phyloP scores from a whole-genome alignment of 1,284 basidiomycete genomes.

The Cutaneotrichosporon dermatis region DNA sequence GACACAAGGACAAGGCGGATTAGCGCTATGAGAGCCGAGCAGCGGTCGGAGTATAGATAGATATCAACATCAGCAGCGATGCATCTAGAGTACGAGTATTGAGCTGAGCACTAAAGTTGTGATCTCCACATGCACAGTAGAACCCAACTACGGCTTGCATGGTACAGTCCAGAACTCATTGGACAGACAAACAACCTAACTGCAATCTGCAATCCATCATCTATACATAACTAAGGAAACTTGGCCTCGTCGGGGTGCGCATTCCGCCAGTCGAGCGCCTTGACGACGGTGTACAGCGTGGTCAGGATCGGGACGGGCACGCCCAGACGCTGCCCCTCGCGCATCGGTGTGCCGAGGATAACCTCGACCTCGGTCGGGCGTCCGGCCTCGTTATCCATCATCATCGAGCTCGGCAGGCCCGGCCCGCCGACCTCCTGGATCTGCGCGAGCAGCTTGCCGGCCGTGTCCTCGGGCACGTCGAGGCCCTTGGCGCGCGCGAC shows the following conservation, averaged over 20 bases:
- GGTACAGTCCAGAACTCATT: no score
- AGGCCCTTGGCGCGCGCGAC: constrained; percentile 49
- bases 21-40: not conserved
- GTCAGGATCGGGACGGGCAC: constrained; percentile 44
- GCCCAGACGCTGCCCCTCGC: constrained; percentile 47
- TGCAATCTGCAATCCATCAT: no score
- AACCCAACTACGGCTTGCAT: no score
- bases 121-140: no score
- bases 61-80: not conserved
- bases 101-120: no score
- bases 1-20: not conserved
- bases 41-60: not conserved
- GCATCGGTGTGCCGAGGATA: constrained; percentile 48
- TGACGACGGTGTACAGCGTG: constrained; percentile 44
- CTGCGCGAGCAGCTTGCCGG: constrained; percentile 41
- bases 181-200: no score
- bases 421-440: constrained; percentile 36
- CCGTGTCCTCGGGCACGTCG: constrained; percentile 41
- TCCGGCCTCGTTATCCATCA: constrained; percentile 42
- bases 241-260: constrained; percentile 30
- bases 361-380: constrained; percentile 42
- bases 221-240: not conserved
- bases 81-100: not conserved
- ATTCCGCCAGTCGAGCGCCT: constrained; percentile 46
- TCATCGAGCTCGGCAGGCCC: constrained; percentile 46